These are phyloP conservation scores for Emmonsiellopsis sp. DNA, from an alignment of 2,329 filamentous ascomycete genomes.

Conservation along the genomic window DNA sequence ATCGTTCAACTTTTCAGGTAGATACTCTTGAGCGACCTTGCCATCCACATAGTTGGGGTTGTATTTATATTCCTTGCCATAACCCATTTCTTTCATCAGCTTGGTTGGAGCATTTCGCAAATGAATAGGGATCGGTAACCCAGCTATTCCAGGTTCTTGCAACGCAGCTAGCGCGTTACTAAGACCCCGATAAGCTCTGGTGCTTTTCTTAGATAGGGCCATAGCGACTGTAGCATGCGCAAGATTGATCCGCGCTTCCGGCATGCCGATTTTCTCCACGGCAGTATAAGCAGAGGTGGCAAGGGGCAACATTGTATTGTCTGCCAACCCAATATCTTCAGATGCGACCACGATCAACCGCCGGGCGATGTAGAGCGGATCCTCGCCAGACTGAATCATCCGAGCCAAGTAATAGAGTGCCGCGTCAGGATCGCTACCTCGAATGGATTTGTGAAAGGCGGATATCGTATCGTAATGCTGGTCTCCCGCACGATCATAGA, in stretches of 20 bases:
- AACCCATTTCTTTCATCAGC: constrained; percentile 87
- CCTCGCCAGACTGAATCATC: constrained; percentile 92
- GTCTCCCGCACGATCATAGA: constrained; percentile 90
- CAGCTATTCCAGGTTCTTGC: constrained; percentile 71
- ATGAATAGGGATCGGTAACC: constrained; percentile 74
- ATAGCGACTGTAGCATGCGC: constrained; percentile 80
- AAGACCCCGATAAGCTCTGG: constrained; percentile 71
- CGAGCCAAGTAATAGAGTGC: constrained; percentile 88
- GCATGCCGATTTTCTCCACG: constrained; percentile 87
- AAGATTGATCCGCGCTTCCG: constrained; percentile 85
- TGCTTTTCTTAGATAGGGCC: constrained; percentile 73
- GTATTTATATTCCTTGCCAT: constrained; percentile 90
- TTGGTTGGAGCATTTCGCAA: constrained; percentile 84
- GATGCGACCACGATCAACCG: constrained; percentile 91
- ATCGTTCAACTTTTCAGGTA: constrained; percentile 67
- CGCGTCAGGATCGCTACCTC: constrained; percentile 77
- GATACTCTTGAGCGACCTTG: constrained; percentile 73
- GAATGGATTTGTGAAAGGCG: constrained; percentile 91
- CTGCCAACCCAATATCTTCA: constrained; percentile 86
- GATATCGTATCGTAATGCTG: constrained; percentile 98
- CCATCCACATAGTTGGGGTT: constrained; percentile 84
- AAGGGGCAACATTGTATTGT: constrained; percentile 71
- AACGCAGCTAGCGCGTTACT: constrained; percentile 72
- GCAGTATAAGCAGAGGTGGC: constrained; percentile 81
- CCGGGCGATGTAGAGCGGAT: constrained; percentile 83